Conservation (phyloP, 495 filamentous ascomycete genomes). For the Pseudoneurospora amorphoporcata region DNA sequence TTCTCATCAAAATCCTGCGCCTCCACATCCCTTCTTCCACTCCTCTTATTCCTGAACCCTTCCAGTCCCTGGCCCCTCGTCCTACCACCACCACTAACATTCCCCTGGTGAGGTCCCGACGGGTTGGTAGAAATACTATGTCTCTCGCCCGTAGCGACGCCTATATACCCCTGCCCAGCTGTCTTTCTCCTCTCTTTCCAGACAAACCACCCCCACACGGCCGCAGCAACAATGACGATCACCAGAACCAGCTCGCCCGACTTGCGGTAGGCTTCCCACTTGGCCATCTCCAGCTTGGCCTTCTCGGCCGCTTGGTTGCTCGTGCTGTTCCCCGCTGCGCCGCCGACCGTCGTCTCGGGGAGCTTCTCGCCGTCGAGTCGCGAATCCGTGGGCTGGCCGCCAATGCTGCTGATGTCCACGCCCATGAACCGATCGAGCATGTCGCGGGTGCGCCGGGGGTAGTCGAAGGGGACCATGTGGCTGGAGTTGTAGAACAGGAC, state of each 20-base stretch:
- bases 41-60: conserved; percentile 5
- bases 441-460: conserved; percentile 74
- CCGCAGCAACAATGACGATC: conserved; percentile 70
- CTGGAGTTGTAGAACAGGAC: conserved; percentile 89
- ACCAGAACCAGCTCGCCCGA: conserved; percentile 84
- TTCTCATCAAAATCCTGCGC: conserved; percentile 83
- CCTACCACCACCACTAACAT: conserved; percentile 33
- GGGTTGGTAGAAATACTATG: background rate
- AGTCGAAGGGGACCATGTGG: conserved; percentile 97
- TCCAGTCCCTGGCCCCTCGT: background rate
- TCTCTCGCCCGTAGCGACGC: conserved; percentile 27
- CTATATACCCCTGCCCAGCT: conserved; percentile 37
- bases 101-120: background rate
- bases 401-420: conserved; percentile 86
- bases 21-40: conserved; percentile 42
- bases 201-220: conserved; percentile 73
- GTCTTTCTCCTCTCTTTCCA: conserved; percentile 62
- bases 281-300: conserved; percentile 69
- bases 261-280: conserved; percentile 86
- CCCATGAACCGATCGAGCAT: conserved; percentile 97
- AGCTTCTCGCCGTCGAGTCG: conserved; percentile 87
- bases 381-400: conserved; percentile 72
- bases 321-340: conserved; percentile 56
- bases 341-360: conserved; percentile 75
- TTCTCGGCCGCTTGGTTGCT: conserved; percentile 63